Percentiles rank a stretch among this genome's conserved stretches.
Conservation (phyloP, 208 protist species). For the Borovskyia barvae region DNA sequence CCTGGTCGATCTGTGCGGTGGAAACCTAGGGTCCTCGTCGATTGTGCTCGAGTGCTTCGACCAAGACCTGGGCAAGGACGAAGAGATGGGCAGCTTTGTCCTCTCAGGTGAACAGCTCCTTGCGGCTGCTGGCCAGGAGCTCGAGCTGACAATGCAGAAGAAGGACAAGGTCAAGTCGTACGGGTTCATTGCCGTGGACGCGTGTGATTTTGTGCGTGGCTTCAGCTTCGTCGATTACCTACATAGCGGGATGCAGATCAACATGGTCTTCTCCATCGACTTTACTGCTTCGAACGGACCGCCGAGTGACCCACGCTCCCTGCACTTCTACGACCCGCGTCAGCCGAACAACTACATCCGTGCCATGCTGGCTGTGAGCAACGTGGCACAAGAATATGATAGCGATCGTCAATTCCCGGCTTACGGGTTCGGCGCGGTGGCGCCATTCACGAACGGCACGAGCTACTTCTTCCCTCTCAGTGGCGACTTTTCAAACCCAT, state of each 20-base stretch:
- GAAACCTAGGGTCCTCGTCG: slow-evolving; percentile 9
- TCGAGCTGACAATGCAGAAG: slow-evolving; percentile 20
- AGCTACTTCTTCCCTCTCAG: slow-evolving; percentile 58
- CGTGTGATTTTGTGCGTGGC: slow-evolving; percentile 8
- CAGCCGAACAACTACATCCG: slow-evolving; percentile 45
- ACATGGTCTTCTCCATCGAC: slow-evolving; percentile 70
- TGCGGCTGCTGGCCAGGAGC: slow-evolving; percentile 8
- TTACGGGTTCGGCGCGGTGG: slow-evolving; percentile 41
- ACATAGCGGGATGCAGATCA: slow-evolving; percentile 46
- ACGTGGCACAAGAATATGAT: slow-evolving; percentile 54
- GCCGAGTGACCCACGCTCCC: slow-evolving; percentile 37
- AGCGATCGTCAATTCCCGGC: slow-evolving; percentile 42
- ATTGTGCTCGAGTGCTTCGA: slow-evolving; percentile 32
- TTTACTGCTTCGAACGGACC: slow-evolving; percentile 71
- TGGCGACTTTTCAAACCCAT: slow-evolving; percentile 31
- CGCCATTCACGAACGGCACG: slow-evolving; percentile 34
- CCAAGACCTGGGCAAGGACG: slow-evolving; percentile 13
- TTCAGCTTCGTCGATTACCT: slow-evolving; percentile 66
- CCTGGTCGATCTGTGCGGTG: slow-evolving; percentile 31
- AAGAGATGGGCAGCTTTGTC: slow-evolving; percentile 22
- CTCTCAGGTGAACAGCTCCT: slow-evolving; percentile 17
- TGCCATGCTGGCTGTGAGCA: slow-evolving; percentile 37
- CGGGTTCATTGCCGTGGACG: slow-evolving; percentile 23
- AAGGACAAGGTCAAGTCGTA: slow-evolving; percentile 32
- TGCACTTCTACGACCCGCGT: slow-evolving; percentile 48